Percentiles rank a stretch among this genome's conserved stretches.
Conservation (phyloP, 805 yeast species). For the Suhomyces sp. region DNA sequence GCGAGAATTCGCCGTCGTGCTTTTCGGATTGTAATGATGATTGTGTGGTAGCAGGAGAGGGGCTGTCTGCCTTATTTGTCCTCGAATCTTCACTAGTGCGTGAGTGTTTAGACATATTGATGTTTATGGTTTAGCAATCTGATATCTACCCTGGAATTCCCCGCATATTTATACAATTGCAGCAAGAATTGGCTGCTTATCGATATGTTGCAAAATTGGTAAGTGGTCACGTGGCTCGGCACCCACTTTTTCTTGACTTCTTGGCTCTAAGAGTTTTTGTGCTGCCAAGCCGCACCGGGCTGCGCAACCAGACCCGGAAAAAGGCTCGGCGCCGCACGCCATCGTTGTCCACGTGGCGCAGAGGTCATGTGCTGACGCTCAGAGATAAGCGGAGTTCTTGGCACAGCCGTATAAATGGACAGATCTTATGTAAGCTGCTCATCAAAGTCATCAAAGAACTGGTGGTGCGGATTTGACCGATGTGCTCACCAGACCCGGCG, state of each 20-base stretch:
- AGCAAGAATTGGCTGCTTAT: neutral
- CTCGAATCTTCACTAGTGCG: neutral
- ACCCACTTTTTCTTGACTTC: neutral
- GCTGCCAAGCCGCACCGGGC: slow-evolving; percentile 1
- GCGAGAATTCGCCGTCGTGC: neutral
- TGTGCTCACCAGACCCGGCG: neutral
- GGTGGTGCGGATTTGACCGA: neutral
- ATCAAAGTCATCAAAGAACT: neutral
- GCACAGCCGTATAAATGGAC: neutral
- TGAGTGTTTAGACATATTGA: neutral
- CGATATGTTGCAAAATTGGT: neutral
- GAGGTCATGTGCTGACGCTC: neutral
- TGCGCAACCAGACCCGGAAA: neutral
- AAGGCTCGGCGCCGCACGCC: slow-evolving; percentile 2
- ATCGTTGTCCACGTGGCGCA: neutral
- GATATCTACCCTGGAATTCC: neutral
- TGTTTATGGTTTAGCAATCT: neutral
- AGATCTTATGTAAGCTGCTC: neutral
- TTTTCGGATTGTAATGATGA: neutral
- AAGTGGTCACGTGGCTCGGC: neutral
- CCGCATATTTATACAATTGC: neutral
- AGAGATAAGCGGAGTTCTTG: neutral
- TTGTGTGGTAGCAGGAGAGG: neutral
- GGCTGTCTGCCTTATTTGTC: neutral
- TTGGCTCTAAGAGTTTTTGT: slow-evolving; percentile 3